Conservation (phyloP, 163 green algal species). For the Chlamydomonas reinhardtii region DNA sequence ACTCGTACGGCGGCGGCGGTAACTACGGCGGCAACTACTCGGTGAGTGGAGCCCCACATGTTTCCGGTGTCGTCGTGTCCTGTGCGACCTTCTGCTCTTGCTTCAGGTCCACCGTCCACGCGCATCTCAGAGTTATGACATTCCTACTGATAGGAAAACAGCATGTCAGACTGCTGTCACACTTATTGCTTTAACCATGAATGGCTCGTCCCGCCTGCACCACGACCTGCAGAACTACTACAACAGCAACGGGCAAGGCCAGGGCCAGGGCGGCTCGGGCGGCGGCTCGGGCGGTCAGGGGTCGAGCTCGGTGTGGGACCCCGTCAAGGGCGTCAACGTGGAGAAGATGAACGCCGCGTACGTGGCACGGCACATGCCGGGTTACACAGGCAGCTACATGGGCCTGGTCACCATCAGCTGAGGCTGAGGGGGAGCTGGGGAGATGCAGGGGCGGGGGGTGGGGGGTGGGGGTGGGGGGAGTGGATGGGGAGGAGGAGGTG, state of each 20-base stretch:
- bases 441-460: too few species aligned
- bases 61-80: too few species aligned
- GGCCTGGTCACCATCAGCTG: conserved; percentile 31
- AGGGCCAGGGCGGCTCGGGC: conserved; percentile 10
- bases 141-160: too few species aligned
- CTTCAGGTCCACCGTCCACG: too few species aligned
- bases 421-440: not conserved
- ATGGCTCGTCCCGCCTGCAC: too few species aligned
- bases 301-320: conserved; percentile 46
- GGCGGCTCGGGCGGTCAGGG: not conserved
- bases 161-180: too few species aligned
- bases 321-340: conserved; percentile 41
- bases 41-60: conserved; percentile 6
- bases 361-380: conserved; percentile 54
- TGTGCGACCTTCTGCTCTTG: too few species aligned
- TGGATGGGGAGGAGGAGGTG: too few species aligned
- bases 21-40: conserved; percentile 29
- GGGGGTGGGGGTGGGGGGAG: too few species aligned
- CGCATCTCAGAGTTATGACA: too few species aligned
- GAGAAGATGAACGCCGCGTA: conserved; percentile 62
- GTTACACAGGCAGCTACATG: conserved; percentile 44
- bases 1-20: conserved; percentile 27
- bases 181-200: not conserved
- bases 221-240: not conserved
- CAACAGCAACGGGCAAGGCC: not conserved